Conservation (phyloP, 1,139 yeast species). For the Debaryomycetaceae sp. region DNA sequence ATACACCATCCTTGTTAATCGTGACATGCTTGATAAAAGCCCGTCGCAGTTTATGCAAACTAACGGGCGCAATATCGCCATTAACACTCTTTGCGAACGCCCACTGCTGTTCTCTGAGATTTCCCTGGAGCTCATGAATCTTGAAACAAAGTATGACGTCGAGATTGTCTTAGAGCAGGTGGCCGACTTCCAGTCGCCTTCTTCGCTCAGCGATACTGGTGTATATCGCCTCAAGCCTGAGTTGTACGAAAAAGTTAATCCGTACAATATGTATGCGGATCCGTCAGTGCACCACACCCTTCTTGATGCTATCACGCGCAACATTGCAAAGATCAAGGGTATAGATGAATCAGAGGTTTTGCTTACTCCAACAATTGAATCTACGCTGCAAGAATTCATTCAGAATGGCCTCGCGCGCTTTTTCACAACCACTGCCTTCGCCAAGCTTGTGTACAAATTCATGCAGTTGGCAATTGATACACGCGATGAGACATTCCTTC, state of each 20-base stretch:
- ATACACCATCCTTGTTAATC: constrained; percentile 46
- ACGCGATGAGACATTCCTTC: constrained; percentile 43
- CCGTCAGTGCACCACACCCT: constrained; percentile 24
- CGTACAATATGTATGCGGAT: constrained; percentile 26
- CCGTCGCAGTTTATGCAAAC: constrained; percentile 9
- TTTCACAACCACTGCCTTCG: constrained; percentile 41
- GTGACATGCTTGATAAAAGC: constrained; percentile 32
- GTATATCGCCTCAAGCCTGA: constrained; percentile 36
- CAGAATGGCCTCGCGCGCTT: constrained; percentile 35
- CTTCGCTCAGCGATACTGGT: constrained; percentile 30
- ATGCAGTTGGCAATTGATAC: constrained; percentile 40
- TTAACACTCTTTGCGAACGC: constrained; percentile 38
- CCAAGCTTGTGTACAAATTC: constrained; percentile 45
- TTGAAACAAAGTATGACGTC: constrained; percentile 6
- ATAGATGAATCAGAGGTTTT: constrained; percentile 33
- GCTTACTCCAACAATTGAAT: constrained; percentile 19
- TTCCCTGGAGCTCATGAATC: neutral
- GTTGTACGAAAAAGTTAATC: constrained; percentile 22
- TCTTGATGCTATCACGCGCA: constrained; percentile 19
- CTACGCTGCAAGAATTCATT: constrained; percentile 25
- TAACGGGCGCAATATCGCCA: constrained; percentile 25
- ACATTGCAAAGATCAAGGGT: constrained; percentile 16
- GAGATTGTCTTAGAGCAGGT: constrained; percentile 27
- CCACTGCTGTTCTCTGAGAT: constrained; percentile 45
- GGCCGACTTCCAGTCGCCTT: constrained; percentile 33